Conservation (phyloP, 2,329 filamentous ascomycete genomes). For the Geoglossum cookeanum region DNA sequence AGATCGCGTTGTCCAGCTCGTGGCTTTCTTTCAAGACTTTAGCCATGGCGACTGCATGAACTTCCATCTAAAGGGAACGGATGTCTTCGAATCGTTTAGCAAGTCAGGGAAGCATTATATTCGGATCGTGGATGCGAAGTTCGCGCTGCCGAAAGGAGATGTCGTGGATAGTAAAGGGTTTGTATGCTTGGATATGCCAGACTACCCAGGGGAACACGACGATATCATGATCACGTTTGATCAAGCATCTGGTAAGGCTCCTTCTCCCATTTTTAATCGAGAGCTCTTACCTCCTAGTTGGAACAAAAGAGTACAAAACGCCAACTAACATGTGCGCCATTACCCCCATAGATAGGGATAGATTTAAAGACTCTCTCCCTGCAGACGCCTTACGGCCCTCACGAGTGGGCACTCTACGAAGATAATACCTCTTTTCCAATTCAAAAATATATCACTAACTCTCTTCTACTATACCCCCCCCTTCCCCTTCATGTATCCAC, state of each 20-base stretch:
- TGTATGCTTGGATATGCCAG: slow-evolving; percentile 69
- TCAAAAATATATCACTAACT: not conserved
- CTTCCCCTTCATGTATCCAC: not conserved
- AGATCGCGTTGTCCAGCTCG: slow-evolving; percentile 55
- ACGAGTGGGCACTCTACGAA: not conserved
- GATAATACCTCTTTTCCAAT: not conserved
- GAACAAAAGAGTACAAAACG: not conserved
- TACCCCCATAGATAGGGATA: not conserved
- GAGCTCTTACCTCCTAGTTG: not conserved
- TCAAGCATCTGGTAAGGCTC: slow-evolving; percentile 46
- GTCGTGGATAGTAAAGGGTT: slow-evolving; percentile 43
- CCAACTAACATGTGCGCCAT: not conserved
- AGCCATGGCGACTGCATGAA: slow-evolving; percentile 76
- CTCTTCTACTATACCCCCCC: not conserved
- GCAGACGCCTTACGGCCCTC: not conserved
- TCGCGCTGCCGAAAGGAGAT: slow-evolving; percentile 49
- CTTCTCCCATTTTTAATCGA: too few species aligned
- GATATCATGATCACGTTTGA: slow-evolving; percentile 80
- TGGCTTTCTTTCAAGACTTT: slow-evolving; percentile 81
- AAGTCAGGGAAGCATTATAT: slow-evolving; percentile 49
- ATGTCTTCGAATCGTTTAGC: slow-evolving; percentile 54
- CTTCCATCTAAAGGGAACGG: slow-evolving; percentile 67
- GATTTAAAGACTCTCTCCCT: not conserved
- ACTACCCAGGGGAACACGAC: slow-evolving; percentile 82
- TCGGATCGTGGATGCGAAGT: slow-evolving; percentile 77